Base-by-base conservation (phyloP, 768 basidiomycete genomes). In the Psilocybe cyanescens region DNA sequence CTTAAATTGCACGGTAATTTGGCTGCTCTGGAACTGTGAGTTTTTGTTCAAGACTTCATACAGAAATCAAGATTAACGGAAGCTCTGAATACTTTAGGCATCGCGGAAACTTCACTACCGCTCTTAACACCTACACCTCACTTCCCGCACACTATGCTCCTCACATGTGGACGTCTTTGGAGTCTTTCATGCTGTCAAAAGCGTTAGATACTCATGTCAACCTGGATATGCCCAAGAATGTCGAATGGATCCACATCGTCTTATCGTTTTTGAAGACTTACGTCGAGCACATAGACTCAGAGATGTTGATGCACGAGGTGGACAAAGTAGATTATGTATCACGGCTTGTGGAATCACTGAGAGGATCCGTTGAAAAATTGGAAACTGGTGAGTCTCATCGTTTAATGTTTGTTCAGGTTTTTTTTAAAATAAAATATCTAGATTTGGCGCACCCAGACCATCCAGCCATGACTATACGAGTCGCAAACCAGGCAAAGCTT, bases 21-120 rank as follows among this genome's bases (percentile, higher is more conserved):
- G 14, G 97, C 95, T 3, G 92, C 91, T 14, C 83, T 99, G 39
- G 95, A 98, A 65, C 74, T 90, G 97, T 98, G 78, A 65, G 94
- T 77, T 30, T 24, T 17, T 53, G 11, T 35, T 11, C 11, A 35
- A 11, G 6, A 11, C 11, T 11, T 35, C 11, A 35, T 35, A 35
- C 33, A 7, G 11, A 35, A 35, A 35, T 11, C 17, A 31, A 29
- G 41, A 31, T 17, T 41, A n/a, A 59, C 31, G 14, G 9, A 29
- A 46, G 50, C 50, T 62, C 35, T 58, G 29, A 28, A 39, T 31
- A 12, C 55, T 49, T 30, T 63, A 95, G 94, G 5, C 83, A 89
- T 72, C 90, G 93, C 37, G 83, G 82, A 37, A 86, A 86, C 14
- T 76, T 88, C 31, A 72, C 78, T 5, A 80, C 78, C 17, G 93